Evolutionary conservation across 495 filamentous ascomycete genomes (phyloP), one percentile per base, ranked within the genome.

Genomic region (Neurospora africana): DNA sequence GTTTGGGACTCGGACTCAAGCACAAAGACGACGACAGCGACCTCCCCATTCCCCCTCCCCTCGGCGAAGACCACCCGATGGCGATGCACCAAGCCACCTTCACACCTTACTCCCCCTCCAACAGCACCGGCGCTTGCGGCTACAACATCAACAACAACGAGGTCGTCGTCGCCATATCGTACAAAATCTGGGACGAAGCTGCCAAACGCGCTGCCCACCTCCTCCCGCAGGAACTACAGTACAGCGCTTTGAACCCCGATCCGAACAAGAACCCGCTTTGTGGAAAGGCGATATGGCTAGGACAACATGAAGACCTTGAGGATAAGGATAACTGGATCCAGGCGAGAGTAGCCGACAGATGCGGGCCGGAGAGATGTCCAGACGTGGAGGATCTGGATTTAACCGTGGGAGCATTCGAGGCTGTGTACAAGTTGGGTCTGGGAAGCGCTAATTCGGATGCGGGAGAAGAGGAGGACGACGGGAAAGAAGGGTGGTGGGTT

Each of bases 341-440:
- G 77, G 87, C 93, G 5, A 89, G 79, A 47, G 89, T 96, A 1
- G 91, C 93, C 17, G 93, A 95, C 83, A 82, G 92, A 39, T 95
- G 93, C 81, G 84, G 76, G 17, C 53, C 53, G 3, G 53, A 65
- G 0, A 90, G 88, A 0, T 94, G 93, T 76, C 73, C 27, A 0
- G 53, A 80, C 44, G 81, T 85, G 17, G 82, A 82, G 5, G 92
- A 94, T 82, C 71, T 95, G 13, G 92, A 94, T 82, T 83, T 92
- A 23, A 89, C 86, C 15, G 79, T 84, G 7, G 77, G 79, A 5
- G 87, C 89, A 13, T 94, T 94, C 78, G 80, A 84, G 35, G 75
- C 83, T 70, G 73, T 94, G 69, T 91, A 89, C 4, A 79, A 86
- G 5, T 74, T 85, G 43, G 83, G 77, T 38, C 76, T 83, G 47